Percentiles rank a stretch among this genome's conserved stretches.
Evolutionary conservation across 257 asterid species (phyloP).

Genomic region (Solanum stenotomum): DNA sequence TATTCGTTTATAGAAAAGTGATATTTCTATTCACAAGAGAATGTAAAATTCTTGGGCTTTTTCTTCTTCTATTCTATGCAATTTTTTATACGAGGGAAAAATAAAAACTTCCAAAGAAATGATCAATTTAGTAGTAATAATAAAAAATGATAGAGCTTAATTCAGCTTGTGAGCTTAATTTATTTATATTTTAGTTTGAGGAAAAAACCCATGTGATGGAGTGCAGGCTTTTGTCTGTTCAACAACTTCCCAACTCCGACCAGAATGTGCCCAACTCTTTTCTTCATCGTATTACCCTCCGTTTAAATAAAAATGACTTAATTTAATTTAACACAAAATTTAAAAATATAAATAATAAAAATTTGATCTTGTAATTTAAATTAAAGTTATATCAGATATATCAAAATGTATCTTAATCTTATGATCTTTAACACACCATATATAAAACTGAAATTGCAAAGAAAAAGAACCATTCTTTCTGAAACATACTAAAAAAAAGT

Average conservation of each 20-base stretch:
- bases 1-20: background rate
- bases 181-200: background rate
- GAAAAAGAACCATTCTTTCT: too few relatives aligned
- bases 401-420: too few relatives aligned
- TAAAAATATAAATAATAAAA: too few relatives aligned
- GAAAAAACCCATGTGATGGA: slow-evolving; percentile 13
- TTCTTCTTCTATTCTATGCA: background rate
- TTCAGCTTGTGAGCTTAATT: background rate
- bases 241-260: slow-evolving; percentile 30
- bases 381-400: too few relatives aligned
- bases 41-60: background rate
- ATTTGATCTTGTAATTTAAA: too few relatives aligned
- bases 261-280: slow-evolving; percentile 6
- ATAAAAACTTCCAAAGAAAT: background rate
- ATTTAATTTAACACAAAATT: too few relatives aligned
- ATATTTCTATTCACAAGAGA: background rate
- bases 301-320: too few relatives aligned
- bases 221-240: slow-evolving; percentile 36
- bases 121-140: background rate
- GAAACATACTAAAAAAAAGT: too few relatives aligned
- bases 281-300: too few relatives aligned
- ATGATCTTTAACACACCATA: too few relatives aligned
- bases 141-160: background rate
- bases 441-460: too few relatives aligned
- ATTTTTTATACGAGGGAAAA: background rate